Evolutionary conservation across 495 filamentous ascomycete species (phyloP), one percentile per base, ranked within the genome.

Genomic region (Pyronema omphalodes): DNA sequence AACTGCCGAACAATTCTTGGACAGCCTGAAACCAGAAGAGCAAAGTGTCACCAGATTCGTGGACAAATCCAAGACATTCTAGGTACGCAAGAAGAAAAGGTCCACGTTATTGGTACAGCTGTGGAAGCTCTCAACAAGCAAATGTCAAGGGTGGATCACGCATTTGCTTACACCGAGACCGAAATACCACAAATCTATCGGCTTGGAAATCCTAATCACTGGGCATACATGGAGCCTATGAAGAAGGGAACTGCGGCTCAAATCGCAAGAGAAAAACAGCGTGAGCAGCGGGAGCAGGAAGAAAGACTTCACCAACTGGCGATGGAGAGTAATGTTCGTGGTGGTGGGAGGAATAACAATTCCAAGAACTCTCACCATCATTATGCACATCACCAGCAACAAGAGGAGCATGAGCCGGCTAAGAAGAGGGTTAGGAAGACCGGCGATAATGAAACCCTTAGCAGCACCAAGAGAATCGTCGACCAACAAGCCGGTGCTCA

Each of bases 101-200:
- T 93, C 56, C 88, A 93, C 57, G 88, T 96, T 51, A 81, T 95
- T 40, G 80, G 81, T 3, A 88, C 87, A 4, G 88, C 93, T 43
- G 85, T 84, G 58, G 84, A 93, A 53, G 82, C 87, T 51, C 76
- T 96, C 7, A 78, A 86, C 53, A 89, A 85, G 63, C 88, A 95
- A 65, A 70, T 94, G 17, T 67, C 76, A 52, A 83, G 91, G 18
- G 77, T 95, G 58, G 84, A 96, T 57, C 79, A 81, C 40, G 77
- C 88, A 17, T 93, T 78, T 71, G 81, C 83, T 11, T 80, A 85
- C 68, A 77, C 96, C 51, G 83, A 88, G 52, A 71, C 73, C 44
- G 91, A 96, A 65, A 83, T 96, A 65, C 94, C 88, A 70, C 88
- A 93, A 37, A 84, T 95, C 65, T 86, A 93, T 51, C 82, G 93